phyloP scores from a whole-genome alignment of 805 yeast genomes.

The Yarrowia bubula region DNA sequence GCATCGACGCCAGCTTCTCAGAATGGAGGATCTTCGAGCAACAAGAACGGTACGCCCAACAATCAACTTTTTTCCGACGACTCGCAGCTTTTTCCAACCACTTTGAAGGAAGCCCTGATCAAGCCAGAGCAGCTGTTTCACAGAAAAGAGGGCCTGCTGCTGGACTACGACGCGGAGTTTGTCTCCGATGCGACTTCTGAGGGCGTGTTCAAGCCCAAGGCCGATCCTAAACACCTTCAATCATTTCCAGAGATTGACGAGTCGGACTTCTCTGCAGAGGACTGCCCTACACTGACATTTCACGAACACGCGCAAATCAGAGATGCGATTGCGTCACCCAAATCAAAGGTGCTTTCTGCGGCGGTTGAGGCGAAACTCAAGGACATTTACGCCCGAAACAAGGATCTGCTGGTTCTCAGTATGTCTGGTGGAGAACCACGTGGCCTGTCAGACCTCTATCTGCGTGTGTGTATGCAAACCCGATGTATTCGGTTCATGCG shows the following conservation, averaged over 20 bases:
- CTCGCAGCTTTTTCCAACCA: background rate
- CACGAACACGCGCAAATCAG: conserved; percentile 13
- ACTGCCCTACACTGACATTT: background rate
- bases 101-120: background rate
- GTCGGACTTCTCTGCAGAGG: background rate
- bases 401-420: conserved; percentile 1
- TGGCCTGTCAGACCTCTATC: conserved; percentile 11
- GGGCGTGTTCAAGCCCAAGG: conserved; percentile 15
- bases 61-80: background rate
- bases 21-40: background rate
- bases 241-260: background rate
- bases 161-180: conserved; percentile 21
- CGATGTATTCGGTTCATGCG: conserved; percentile 7
- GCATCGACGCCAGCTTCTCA: background rate
- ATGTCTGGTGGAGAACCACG: conserved; percentile 25
- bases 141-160: conserved; percentile 6
- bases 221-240: background rate
- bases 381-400: conserved; percentile 12
- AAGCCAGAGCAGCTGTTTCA: conserved; percentile 1
- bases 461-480: conserved; percentile 15
- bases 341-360: background rate
- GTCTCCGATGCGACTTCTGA: conserved; percentile 1
- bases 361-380: conserved; percentile 1
- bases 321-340: background rate
- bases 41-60: background rate